Evolutionary conservation across 768 basidiomycete genomes (phyloP).

Genomic region (Boletales sp.): DNA sequence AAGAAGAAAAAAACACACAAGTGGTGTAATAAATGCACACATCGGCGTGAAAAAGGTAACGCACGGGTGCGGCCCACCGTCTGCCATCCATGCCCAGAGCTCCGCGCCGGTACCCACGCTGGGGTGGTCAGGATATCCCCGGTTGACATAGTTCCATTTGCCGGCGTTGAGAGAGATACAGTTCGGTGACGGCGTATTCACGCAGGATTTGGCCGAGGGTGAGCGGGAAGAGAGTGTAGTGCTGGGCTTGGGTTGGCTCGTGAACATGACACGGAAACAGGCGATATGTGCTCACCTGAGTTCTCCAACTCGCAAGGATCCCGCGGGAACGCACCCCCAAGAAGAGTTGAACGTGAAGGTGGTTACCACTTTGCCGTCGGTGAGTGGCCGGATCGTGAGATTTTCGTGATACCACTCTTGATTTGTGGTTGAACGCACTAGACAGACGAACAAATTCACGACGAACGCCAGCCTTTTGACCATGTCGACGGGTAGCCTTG

Average conservation of each 20-base stretch:
- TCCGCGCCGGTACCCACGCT: slow-evolving; percentile 85
- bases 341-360: slow-evolving; percentile 74
- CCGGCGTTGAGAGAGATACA: slow-evolving; percentile 90
- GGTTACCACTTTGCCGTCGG: slow-evolving; percentile 79
- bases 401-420: slow-evolving; percentile 45
- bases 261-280: background rate
- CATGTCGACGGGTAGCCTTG: background rate
- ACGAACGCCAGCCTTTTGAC: slow-evolving; percentile 1
- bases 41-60: slow-evolving; percentile 7
- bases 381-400: slow-evolving; percentile 56
- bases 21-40: background rate
- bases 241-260: slow-evolving; percentile 53
- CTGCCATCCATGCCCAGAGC: slow-evolving; percentile 90
- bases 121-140: slow-evolving; percentile 76
- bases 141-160: slow-evolving; percentile 82
- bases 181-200: slow-evolving; percentile 80
- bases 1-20: background rate
- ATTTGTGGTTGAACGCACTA: background rate
- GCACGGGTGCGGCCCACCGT: slow-evolving; percentile 49
- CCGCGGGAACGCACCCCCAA: slow-evolving; percentile 52
- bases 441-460: slow-evolving; percentile 8
- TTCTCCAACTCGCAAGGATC: slow-evolving; percentile 46
- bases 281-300: slow-evolving; percentile 43
- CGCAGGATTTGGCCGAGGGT: slow-evolving; percentile 83
- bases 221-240: slow-evolving; percentile 85